phyloP scores from a whole-genome alignment of 768 basidiomycete genomes.

The Podaxis pistillaris region DNA sequence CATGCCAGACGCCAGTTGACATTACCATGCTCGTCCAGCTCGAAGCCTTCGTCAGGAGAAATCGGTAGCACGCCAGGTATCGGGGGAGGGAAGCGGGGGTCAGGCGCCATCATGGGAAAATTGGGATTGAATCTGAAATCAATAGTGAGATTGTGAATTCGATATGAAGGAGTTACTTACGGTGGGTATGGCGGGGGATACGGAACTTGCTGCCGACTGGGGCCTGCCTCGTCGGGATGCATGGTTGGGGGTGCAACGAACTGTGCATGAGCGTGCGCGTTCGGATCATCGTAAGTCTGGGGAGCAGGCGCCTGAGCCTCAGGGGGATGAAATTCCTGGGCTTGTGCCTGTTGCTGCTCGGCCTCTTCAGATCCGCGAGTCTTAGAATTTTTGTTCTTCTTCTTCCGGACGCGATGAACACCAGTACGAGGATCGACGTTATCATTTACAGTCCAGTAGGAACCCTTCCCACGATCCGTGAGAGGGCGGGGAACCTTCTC shows the following conservation, averaged over 20 bases:
- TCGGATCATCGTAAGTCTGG: constrained; percentile 50
- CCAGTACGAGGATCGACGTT: constrained; percentile 88
- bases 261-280: constrained; percentile 33
- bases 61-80: constrained; percentile 55
- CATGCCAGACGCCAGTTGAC: constrained; percentile 79
- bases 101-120: constrained; percentile 67
- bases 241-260: constrained; percentile 57
- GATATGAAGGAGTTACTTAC: constrained; percentile 35
- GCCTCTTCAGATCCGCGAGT: constrained; percentile 53
- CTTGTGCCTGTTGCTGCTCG: constrained; percentile 28
- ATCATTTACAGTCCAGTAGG: constrained; percentile 91
- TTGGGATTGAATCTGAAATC: constrained; percentile 66
- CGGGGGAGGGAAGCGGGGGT: constrained; percentile 51
- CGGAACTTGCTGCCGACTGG: constrained; percentile 53
- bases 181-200: constrained; percentile 64
- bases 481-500: constrained; percentile 90
- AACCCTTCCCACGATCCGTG: constrained; percentile 88
- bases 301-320: constrained; percentile 28
- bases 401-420: constrained; percentile 86
- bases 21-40: constrained; percentile 76
- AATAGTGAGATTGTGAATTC: constrained; percentile 16
- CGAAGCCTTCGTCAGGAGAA: constrained; percentile 60
- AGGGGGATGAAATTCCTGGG: constrained; percentile 58
- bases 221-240: constrained; percentile 58
- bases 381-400: constrained; percentile 65